Evolutionary conservation across 352 stramenopile genomes (phyloP), one percentile per base, ranked within the genome.

Genomic region (Globisporangium middletonii): DNA sequence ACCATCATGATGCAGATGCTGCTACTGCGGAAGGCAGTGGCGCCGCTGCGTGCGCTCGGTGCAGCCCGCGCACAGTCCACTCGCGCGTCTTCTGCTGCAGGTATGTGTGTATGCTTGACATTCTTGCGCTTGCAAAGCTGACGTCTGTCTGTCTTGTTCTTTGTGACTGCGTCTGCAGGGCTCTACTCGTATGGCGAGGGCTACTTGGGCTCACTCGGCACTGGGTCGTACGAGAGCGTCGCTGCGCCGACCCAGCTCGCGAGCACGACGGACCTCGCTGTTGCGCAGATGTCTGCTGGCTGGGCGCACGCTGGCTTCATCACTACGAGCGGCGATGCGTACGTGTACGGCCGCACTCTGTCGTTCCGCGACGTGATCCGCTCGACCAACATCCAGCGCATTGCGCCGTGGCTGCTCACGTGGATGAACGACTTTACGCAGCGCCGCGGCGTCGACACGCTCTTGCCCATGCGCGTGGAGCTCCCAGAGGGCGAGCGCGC

Each of bases 361-460:
- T 92, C 83, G 54, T 94, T 94, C 57, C 77, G 79, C 33, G 83
- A 92, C 50, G 84, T 94, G 41, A 90, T 94, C 57, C 78, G 84
- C 8, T 71, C 80, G 23, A 94, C 82, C 49, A 92, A 92, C 64
- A 92, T 94, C 65, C 76, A 92, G 57, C 84, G 84, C 28, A 63
- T 92, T 38, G 70, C 83, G 48, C 84, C 84, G 54, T 82, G 74
- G 63, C 65, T 94, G 50, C 68, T 92, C 37, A 62, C 61, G 46
- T 77, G 69, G 66, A 81, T 91, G 57, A 94, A 92, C 67, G 76
- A 46, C 50, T 86, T 94, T 60, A 89, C 82, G n/a, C 67, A 64
- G 30, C 61, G 64, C 18, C 73, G 69, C 18, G 75, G 75, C 51
- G 71, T 94, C 19, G 84, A 94, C 56, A 84, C 73, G 48, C 66